These are phyloP conservation scores for Trichosporon inkin DNA, from an alignment of 1,284 basidiomycete genomes.

Conservation along the genomic window DNA sequence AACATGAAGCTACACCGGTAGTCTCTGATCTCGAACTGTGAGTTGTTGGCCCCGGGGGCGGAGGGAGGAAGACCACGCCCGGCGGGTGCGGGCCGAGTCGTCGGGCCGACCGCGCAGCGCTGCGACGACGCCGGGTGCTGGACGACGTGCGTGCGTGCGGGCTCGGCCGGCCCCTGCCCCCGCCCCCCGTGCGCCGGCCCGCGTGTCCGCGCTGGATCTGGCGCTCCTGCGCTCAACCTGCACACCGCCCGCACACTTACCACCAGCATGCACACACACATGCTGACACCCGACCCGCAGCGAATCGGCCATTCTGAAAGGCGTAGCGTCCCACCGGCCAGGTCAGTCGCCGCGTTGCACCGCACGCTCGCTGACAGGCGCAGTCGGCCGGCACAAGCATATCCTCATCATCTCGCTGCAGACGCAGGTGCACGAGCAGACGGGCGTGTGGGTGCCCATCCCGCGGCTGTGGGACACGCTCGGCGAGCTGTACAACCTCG, in stretches of 20 bases:
- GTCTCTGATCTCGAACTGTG: slow-evolving; percentile 27
- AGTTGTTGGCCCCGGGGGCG: background rate
- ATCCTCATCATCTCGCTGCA: slow-evolving; percentile 40
- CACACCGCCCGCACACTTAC: too few species aligned
- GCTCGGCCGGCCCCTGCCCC: too few species aligned
- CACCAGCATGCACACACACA: too few species aligned
- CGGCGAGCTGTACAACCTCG: slow-evolving; percentile 66
- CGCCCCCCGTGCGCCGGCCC: too few species aligned
- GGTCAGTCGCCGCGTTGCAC: slow-evolving; percentile 18
- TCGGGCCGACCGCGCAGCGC: too few species aligned
- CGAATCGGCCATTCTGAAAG: slow-evolving; percentile 35
- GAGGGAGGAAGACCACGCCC: background rate
- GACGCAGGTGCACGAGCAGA: slow-evolving; percentile 32
- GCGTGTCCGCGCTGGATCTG: too few species aligned
- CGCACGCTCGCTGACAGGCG: background rate
- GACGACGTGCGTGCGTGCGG: too few species aligned
- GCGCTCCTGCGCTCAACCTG: too few species aligned
- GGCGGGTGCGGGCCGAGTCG: too few species aligned
- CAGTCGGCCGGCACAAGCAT: slow-evolving; percentile 42
- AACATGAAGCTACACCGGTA: slow-evolving; percentile 21
- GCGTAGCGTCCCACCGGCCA: slow-evolving; percentile 30
- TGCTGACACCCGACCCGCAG: slow-evolving; percentile 20
- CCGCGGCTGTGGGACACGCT: slow-evolving; percentile 72
- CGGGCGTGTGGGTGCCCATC: slow-evolving; percentile 52
- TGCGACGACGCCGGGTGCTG: too few species aligned